A percentile compares a stretch with the other conserved stretches of the same genome.
Conservation (phyloP, 352 stramenopile genomes). For the Pythium periplocum region DNA sequence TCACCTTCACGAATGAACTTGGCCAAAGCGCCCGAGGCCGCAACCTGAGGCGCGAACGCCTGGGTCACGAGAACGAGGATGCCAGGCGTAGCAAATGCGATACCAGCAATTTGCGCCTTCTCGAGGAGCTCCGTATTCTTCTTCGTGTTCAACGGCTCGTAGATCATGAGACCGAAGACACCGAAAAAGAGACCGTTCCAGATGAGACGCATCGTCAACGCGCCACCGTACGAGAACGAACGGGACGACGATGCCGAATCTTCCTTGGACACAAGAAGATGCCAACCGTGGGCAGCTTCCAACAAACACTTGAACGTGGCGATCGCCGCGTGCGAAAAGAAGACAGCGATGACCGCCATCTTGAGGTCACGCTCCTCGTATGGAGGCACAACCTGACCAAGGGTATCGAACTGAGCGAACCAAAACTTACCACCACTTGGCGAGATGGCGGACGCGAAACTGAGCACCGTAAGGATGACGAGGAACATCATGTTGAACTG, state of each 20-base stretch:
- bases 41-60: slow-evolving; percentile 24
- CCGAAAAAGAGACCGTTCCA: slow-evolving; percentile 31
- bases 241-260: slow-evolving; percentile 26
- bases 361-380: slow-evolving; percentile 33
- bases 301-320: slow-evolving; percentile 28
- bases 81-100: slow-evolving; percentile 23
- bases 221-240: slow-evolving; percentile 31
- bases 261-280: slow-evolving; percentile 24
- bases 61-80: slow-evolving; percentile 23
- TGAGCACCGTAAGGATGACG: slow-evolving; percentile 25
- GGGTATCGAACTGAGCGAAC: slow-evolving; percentile 27
- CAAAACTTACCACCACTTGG: slow-evolving; percentile 25
- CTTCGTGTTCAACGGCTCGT: slow-evolving; percentile 18
- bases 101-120: slow-evolving; percentile 7
- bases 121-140: slow-evolving; percentile 15
- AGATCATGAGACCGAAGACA: slow-evolving; percentile 36
- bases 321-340: slow-evolving; percentile 24
- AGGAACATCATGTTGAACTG: slow-evolving; percentile 53
- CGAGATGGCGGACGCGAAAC: slow-evolving; percentile 25
- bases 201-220: slow-evolving; percentile 28
- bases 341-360: slow-evolving; percentile 25
- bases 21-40: slow-evolving; percentile 26
- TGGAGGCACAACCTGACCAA: slow-evolving; percentile 27
- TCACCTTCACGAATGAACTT: slow-evolving; percentile 43
- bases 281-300: slow-evolving; percentile 32